Base-by-base conservation (phyloP, 805 yeast genomes). In the Yamadazyma laniorum region DNA sequence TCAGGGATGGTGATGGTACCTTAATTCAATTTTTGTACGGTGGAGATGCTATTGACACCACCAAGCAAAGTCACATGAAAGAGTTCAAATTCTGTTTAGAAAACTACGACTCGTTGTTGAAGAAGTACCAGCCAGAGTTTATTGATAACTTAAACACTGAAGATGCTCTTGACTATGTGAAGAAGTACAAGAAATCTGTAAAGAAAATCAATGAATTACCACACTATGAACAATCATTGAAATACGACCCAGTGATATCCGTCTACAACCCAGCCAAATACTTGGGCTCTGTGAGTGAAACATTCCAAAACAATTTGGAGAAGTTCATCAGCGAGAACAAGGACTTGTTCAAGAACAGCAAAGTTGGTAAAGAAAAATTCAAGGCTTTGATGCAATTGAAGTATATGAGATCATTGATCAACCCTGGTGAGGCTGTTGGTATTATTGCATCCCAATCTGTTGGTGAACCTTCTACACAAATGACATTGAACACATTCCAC, bases 391-490 rank as follows among this genome's bases (percentile, higher is more conserved):
- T 95, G 99, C 97, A 91, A 70, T 75, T 93, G 71, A 95, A 95
- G 67, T 93, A 93, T 67, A 93, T 91, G 96, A 84, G 95, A 56
- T 89, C 98, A 8, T 72, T 90, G 49, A 82, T 93, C 38, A 79
- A 88, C 54, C 98, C 99, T 4, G 99, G 99, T 61, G 99, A 93
- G 64, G 80, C 96, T 35, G 98, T 93, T 39, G 99, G 99, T 67
- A 90, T 93, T 56, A 83, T 95, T 67, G 99, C 99, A 6, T 85
- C 97, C 16, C 98, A 93, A 68, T 89, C 97, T 38, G 82, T 93
- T 61, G 99, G 99, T 67, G 99, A 93, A 67, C 99, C 99, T 35
- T 88, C 97, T 4, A 93, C 99, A 3, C 99, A 93, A 72, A 93
- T 93, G 99, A 93, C 99, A 13, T 77, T 87, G 56, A 87, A 87